A percentile compares a stretch with the other conserved stretches of the same genome.
Evolutionary conservation across 2,329 filamentous ascomycete genomes (phyloP).

Genomic region (Aspergillus brunneoviolaceus): DNA sequence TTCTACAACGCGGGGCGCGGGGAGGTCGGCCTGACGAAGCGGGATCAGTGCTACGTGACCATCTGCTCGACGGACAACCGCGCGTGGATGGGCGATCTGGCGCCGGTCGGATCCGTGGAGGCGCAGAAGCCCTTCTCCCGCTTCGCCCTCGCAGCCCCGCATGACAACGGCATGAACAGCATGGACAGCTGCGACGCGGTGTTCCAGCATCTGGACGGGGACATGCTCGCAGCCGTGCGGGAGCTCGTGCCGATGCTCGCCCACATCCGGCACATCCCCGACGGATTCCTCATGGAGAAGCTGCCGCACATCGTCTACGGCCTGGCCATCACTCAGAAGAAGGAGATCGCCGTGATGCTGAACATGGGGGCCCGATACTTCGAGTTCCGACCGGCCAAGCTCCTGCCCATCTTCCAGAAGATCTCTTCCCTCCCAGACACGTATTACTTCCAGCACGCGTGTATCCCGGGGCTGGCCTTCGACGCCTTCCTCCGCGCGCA

Average conservation of each 20-base stretch:
- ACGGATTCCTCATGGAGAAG: conserved; percentile 4
- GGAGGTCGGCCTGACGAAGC: conserved; percentile 3
- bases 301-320: conserved; percentile 8
- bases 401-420: conserved; percentile 5
- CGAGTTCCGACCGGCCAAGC: conserved; percentile 5
- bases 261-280: conserved; percentile 3
- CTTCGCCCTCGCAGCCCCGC: conserved; percentile 5
- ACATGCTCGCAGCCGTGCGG: conserved; percentile 1
- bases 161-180: conserved; percentile 7
- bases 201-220: conserved; percentile 2
- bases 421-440: conserved; percentile 2
- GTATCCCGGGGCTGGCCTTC: conserved; percentile 3
- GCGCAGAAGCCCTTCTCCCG: conserved; percentile 5
- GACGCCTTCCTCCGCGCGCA: conserved; percentile 6
- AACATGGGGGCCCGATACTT: conserved; percentile 6
- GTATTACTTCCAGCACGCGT: conserved; percentile 7
- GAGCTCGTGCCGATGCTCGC: background rate
- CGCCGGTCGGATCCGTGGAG: background rate
- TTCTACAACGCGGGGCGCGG: conserved; percentile 5
- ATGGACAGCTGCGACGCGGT: conserved; percentile 3
- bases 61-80: background rate
- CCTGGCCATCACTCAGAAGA: conserved; percentile 7
- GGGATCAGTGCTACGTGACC: conserved; percentile 6
- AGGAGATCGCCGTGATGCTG: conserved; percentile 2
- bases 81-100: conserved; percentile 2